A percentile compares a stretch with the other conserved stretches of the same genome.
Evolutionary conservation across 164 flowering plant species (phyloP).

Genomic region (Sedum album): DNA sequence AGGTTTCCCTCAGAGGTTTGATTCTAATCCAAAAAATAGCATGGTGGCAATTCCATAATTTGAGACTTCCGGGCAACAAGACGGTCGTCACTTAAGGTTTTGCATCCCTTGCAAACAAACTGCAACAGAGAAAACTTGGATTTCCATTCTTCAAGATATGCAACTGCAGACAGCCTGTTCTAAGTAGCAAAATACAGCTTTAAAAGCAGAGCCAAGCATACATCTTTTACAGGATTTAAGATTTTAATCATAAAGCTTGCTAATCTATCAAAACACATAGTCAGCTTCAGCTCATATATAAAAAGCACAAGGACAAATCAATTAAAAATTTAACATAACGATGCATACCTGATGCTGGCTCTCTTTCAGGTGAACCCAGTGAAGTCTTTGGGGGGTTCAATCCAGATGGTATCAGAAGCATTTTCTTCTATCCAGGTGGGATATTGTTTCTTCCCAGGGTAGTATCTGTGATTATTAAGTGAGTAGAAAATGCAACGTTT

Average conservation of each 20-base stretch:
- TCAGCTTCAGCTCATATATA: no score
- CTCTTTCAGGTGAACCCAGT: not conserved
- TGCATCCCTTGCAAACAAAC: not conserved
- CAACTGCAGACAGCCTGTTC: no score
- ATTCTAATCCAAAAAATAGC: no score
- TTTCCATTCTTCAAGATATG: no score
- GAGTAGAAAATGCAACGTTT: slow-evolving; percentile 9
- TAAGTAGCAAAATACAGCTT: not conserved
- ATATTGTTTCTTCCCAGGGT: not conserved
- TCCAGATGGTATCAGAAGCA: slow-evolving; percentile 6
- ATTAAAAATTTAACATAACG: no score
- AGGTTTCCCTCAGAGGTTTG: no score
- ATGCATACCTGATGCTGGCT: not conserved
- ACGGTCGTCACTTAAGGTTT: not conserved
- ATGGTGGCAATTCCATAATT: no score
- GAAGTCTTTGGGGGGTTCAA: slow-evolving; percentile 8
- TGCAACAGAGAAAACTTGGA: no score
- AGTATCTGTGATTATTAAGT: not conserved
- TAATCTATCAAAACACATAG: no score
- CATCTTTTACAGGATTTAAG: not conserved
- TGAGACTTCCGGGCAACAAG: not conserved
- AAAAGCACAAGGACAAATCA: no score
- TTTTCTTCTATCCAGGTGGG: not conserved
- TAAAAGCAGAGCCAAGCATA: not conserved
- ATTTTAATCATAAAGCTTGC: no score